Percentiles rank a stretch among this genome's conserved stretches.
phyloP scores from a whole-genome alignment of 2,329 filamentous ascomycete species.

The Fusarium sororula region DNA sequence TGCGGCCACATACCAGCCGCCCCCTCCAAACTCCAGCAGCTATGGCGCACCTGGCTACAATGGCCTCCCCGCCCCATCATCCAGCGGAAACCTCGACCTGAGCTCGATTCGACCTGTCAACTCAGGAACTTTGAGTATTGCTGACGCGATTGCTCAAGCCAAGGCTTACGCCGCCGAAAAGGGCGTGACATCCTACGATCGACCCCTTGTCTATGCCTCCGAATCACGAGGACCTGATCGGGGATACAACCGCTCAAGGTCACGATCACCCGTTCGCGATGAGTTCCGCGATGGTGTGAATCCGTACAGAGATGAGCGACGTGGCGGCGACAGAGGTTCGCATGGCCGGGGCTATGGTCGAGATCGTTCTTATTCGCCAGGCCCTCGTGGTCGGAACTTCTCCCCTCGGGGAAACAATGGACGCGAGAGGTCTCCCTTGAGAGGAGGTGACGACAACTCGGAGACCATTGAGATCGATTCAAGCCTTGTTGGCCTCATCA shows the following conservation, averaged over 20 bases:
- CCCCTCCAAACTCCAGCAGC: conserved; percentile 42
- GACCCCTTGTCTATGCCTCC: conserved; percentile 57
- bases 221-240: conserved; percentile 52
- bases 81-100: conserved; percentile 80
- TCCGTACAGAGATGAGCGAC: conserved; percentile 86
- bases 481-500: conserved; percentile 87
- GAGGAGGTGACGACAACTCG: conserved; percentile 70
- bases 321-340: conserved; percentile 66
- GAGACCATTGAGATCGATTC: conserved; percentile 90
- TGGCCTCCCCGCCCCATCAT: conserved; percentile 71
- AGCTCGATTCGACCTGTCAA: conserved; percentile 81
- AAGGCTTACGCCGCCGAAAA: conserved; percentile 84
- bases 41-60: conserved; percentile 50
- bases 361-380: conserved; percentile 78
- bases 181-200: conserved; percentile 72
- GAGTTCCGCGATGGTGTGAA: conserved; percentile 80
- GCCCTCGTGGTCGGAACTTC: conserved; percentile 64
- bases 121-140: conserved; percentile 83
- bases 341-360: conserved; percentile 56
- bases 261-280: conserved; percentile 78
- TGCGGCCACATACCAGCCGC: conserved; percentile 50
- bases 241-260: conserved; percentile 71
- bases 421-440: conserved; percentile 67
- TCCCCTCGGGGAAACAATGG: conserved; percentile 66
- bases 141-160: conserved; percentile 85